Conservation (phyloP, 192 early-diverging fungal species). For the Entomortierella chlamydospora region DNA sequence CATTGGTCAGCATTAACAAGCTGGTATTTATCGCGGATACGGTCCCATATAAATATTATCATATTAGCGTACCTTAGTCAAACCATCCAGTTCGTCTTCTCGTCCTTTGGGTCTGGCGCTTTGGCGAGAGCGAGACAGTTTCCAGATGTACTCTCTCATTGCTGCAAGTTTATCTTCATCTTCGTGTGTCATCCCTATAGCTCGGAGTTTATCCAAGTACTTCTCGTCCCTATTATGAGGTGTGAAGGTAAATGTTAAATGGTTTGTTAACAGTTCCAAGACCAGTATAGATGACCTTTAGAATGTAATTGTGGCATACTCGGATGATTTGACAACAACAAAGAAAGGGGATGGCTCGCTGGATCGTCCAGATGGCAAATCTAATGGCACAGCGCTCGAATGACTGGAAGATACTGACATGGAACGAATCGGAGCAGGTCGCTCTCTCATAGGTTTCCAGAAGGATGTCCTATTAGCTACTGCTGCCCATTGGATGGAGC, state of each 20-base stretch:
- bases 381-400: slow-evolving; percentile 22
- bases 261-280: no score
- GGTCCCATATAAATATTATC: not conserved
- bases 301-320: slow-evolving; percentile 52
- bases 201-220: slow-evolving; percentile 65
- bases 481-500: slow-evolving; percentile 63
- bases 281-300: no score
- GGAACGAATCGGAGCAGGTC: slow-evolving; percentile 31
- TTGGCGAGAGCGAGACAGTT: slow-evolving; percentile 68
- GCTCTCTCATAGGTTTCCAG: slow-evolving; percentile 63
- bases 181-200: slow-evolving; percentile 78
- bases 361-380: slow-evolving; percentile 25
- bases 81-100: slow-evolving; percentile 38
- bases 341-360: slow-evolving; percentile 25
- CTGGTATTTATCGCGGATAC: not conserved
- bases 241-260: no score
- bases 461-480: slow-evolving; percentile 64
- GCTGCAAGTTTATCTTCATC: slow-evolving; percentile 79
- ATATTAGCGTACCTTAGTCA: slow-evolving; percentile 28
- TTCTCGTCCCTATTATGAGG: slow-evolving; percentile 59
- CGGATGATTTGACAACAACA: slow-evolving; percentile 56
- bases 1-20: not conserved
- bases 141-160: slow-evolving; percentile 84
- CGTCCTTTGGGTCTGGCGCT: slow-evolving; percentile 50
- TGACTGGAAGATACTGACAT: slow-evolving; percentile 34